Conservation (phyloP, 331 rosid species). For the Pyrus hybrid region DNA sequence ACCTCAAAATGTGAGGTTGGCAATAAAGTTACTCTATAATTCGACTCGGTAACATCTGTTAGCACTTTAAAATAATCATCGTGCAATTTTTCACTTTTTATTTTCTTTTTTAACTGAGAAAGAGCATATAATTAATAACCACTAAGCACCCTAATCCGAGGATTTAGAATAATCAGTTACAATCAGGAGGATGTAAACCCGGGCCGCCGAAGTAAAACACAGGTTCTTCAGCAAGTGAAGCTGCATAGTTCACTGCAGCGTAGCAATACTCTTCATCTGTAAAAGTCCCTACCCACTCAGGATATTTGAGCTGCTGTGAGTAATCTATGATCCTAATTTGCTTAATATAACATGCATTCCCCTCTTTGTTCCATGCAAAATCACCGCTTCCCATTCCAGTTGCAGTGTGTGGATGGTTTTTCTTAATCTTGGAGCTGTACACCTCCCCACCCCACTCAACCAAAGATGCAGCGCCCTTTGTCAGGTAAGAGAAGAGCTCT, state of each 20-base stretch:
- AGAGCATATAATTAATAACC: no score
- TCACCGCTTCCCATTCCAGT: conserved; percentile 64
- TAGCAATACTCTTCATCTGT: conserved; percentile 40
- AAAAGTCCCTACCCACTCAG: conserved; percentile 10
- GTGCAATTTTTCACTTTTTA: no score
- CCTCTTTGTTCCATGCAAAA: conserved; percentile 7
- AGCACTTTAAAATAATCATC: no score
- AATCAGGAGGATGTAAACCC: conserved; percentile 22
- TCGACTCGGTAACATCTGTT: no score
- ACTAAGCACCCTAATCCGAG: not conserved
- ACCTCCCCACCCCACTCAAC: conserved; percentile 73
- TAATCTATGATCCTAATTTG: conserved; percentile 31
- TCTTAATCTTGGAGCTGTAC: conserved; percentile 21
- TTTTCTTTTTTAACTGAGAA: no score
- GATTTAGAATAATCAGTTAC: conserved; percentile 7
- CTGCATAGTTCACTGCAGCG: not conserved
- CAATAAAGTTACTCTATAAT: not conserved
- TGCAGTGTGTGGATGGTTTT: conserved; percentile 37
- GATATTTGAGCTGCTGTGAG: conserved; percentile 31
- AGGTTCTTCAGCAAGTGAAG: conserved; percentile 26
- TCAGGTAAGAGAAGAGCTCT: conserved; percentile 3
- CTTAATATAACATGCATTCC: conserved; percentile 24
- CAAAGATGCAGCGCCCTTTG: conserved; percentile 21
- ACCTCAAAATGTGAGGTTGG: not conserved
- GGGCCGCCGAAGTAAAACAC: conserved; percentile 51